Percentiles rank a stretch among this genome's conserved stretches.
Conservation (phyloP, 1,284 basidiomycete species). For the Trametes pubescens region DNA sequence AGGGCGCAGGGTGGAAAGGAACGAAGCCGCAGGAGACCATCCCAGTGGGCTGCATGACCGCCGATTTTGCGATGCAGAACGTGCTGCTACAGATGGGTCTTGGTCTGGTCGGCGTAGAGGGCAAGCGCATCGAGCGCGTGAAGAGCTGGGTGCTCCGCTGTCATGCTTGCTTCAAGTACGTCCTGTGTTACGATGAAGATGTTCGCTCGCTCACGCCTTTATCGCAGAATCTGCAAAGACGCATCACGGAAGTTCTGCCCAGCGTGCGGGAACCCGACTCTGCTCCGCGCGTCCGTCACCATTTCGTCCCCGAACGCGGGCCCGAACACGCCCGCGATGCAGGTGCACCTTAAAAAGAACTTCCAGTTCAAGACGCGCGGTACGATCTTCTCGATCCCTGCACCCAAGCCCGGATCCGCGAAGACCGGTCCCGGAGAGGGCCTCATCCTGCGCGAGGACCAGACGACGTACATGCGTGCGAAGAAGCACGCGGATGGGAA, state of each 20-base stretch:
- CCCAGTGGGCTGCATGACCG: constrained; percentile 91
- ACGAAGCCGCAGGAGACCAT: constrained; percentile 55
- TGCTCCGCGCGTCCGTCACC: constrained; percentile 92
- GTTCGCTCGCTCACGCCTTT: neutral
- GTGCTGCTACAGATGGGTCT: constrained; percentile 96
- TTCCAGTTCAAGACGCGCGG: constrained; percentile 95
- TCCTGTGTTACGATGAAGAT: constrained; percentile 25
- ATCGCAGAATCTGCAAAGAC: constrained; percentile 93
- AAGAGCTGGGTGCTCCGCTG: constrained; percentile 97
- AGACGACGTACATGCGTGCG: constrained; percentile 85
- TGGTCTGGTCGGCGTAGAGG: constrained; percentile 90
- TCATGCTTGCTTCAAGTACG: constrained; percentile 99
- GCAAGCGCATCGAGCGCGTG: constrained; percentile 89
- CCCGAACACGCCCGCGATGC: constrained; percentile 68
- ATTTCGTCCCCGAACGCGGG: constrained; percentile 72
- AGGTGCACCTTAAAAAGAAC: constrained; percentile 92
- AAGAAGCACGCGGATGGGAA: constrained; percentile 78
- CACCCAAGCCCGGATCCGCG: constrained; percentile 89
- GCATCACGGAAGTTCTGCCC: constrained; percentile 96
- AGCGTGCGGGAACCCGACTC: constrained; percentile 93
- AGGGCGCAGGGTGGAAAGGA: constrained; percentile 45
- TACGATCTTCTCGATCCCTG: constrained; percentile 93
- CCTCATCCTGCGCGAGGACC: constrained; percentile 90
- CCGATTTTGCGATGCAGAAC: constrained; percentile 99
- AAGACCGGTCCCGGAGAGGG: constrained; percentile 85